phyloP scores from a whole-genome alignment of 2,329 filamentous ascomycete genomes.

The Sporothrix pallida region DNA sequence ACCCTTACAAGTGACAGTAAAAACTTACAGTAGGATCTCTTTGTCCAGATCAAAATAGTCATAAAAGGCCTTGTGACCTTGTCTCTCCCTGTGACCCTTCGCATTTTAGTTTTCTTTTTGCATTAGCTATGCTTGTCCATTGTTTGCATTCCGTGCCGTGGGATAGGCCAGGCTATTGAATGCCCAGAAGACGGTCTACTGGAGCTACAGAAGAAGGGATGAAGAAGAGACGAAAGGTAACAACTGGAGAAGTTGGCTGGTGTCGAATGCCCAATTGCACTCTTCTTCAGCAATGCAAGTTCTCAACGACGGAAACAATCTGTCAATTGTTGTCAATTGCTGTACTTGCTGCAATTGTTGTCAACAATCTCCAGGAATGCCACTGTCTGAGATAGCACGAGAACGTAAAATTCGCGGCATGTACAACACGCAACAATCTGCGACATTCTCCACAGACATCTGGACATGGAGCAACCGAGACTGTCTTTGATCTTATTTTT shows the following conservation, averaged over 20 bases:
- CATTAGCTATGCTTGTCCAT: too few relatives aligned
- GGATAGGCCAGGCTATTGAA: too few relatives aligned
- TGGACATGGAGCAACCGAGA: not conserved
- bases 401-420: not conserved
- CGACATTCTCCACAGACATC: not conserved
- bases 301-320: not conserved
- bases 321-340: too few relatives aligned
- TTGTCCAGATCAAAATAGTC: not conserved
- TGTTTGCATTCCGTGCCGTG: too few relatives aligned
- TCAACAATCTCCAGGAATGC: slow-evolving; percentile 1
- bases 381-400: not conserved
- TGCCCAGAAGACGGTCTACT: too few relatives aligned
- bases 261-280: too few relatives aligned
- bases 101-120: too few relatives aligned
- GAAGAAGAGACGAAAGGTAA: not conserved
- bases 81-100: not conserved
- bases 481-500: not conserved
- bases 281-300: not conserved
- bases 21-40: not conserved
- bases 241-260: not conserved
- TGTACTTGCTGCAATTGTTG: not conserved
- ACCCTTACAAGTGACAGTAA: too few relatives aligned
- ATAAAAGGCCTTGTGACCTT: not conserved
- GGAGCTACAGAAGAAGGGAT: too few relatives aligned
- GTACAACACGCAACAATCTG: not conserved